Conservation (phyloP, 2,329 filamentous ascomycete species). For the Ceratocystis alfenasii region DNA sequence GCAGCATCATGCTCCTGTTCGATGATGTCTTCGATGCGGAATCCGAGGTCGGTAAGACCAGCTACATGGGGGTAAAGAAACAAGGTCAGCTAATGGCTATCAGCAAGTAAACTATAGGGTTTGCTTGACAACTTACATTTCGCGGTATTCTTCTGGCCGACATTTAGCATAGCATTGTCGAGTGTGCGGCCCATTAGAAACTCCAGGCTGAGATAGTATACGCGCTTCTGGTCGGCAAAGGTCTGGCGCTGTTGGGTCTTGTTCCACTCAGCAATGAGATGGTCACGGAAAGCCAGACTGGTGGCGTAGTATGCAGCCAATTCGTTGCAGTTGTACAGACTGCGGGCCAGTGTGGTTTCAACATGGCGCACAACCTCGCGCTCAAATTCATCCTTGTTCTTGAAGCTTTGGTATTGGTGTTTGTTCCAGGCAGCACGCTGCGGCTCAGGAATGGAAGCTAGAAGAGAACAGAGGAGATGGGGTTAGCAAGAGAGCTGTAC, state of each 20-base stretch:
- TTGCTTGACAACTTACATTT: conserved; percentile 44
- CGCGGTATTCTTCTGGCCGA: conserved; percentile 74
- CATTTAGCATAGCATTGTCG: conserved; percentile 97
- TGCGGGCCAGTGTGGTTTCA: conserved; percentile 89
- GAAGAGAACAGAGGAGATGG: neutral
- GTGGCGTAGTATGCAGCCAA: conserved; percentile 83
- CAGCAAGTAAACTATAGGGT: neutral
- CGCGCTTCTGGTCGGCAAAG: conserved; percentile 75
- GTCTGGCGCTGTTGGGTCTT: conserved; percentile 95
- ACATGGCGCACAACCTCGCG: conserved; percentile 84
- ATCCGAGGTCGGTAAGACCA: conserved; percentile 78
- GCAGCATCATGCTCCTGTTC: conserved; percentile 91
- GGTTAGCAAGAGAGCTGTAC: conserved; percentile 8
- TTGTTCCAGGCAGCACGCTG: conserved; percentile 70
- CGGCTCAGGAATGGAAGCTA: conserved; percentile 71
- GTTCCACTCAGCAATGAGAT: conserved; percentile 92
- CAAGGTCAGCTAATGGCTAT: conserved; percentile 19
- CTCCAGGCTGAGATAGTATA: conserved; percentile 95
- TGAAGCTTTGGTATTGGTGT: conserved; percentile 55
- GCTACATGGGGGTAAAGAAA: conserved; percentile 39
- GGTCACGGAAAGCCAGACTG: conserved; percentile 82
- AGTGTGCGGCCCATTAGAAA: conserved; percentile 94
- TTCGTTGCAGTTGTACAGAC: conserved; percentile 97
- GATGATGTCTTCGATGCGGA: conserved; percentile 93
- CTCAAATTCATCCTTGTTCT: conserved; percentile 71